Base-by-base conservation (phyloP, 2,329 filamentous ascomycete species). In the Colletotrichum spaethianum region DNA sequence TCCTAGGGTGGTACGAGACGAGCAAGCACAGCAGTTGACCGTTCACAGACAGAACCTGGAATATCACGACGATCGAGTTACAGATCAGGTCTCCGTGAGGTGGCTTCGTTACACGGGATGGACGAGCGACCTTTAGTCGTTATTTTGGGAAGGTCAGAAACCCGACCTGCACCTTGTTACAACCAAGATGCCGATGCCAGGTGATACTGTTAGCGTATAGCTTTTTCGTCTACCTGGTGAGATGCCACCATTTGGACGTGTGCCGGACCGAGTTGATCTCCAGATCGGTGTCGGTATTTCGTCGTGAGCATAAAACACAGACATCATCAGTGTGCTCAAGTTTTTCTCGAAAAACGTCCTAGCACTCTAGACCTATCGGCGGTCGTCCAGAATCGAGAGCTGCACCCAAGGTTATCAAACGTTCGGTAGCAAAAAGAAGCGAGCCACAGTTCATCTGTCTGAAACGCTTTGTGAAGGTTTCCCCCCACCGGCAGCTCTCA, bases 401-500 rank as follows among this genome's bases (percentile, higher is more conserved):
- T 9, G 26, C 40, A 53, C 18, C 36, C 14, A 3, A 9, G 9
- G 36, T 14, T 38, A n/a, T n/a, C n/a, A n/a, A n/a, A n/a, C n/a
- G 26, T 57, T 65, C 18, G 23, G 40, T 14, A 64, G 31, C 33
- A 36, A 33, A 33, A 20, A 53, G 18, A 53, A 36, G 9, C 36
- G 14, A 33, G 52, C 42, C 55, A n/a, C 23, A 16, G 40, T 18
- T 62, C 20, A 31, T 52, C 23, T 52, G 44, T 52, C 60, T 62
- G 60, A 63, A 50, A 52, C 60, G 44, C 46, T 18, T 3, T 40
- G 3, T 48, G 59, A 63, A 26, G 59, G 46, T 31, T 33, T n/a
- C 56, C 52, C 63, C 64, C 64, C 64, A 63, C 57, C 18, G 36
- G 18, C 28, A 36, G 57, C 53, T 63, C 31, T 36, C 33, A 40